phyloP scores from a whole-genome alignment of 805 yeast species.

The Metschnikowia aberdeeniae region DNA sequence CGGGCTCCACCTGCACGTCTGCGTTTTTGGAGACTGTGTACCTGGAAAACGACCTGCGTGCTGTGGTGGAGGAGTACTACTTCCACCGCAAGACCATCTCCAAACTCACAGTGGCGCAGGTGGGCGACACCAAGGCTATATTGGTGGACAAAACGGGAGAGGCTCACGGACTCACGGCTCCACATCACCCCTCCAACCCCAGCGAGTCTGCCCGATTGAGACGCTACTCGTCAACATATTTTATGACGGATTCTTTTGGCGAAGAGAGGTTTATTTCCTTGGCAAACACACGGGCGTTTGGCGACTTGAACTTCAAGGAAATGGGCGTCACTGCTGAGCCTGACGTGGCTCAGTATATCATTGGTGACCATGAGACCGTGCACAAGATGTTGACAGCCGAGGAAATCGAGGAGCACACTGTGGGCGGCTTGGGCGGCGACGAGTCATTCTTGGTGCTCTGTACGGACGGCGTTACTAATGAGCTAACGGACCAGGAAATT shows the following conservation, averaged over 20 bases:
- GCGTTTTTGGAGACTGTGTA: constrained; percentile 51
- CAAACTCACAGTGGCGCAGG: constrained; percentile 75
- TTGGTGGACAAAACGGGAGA: constrained; percentile 77
- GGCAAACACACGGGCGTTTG: constrained; percentile 93
- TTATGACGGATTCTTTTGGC: constrained; percentile 88
- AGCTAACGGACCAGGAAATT: constrained; percentile 83
- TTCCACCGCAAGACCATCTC: constrained; percentile 66
- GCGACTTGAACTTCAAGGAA: constrained; percentile 76
- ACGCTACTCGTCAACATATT: constrained; percentile 54
- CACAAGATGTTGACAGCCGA: constrained; percentile 35
- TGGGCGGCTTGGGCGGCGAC: constrained; percentile 65
- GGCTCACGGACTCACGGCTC: constrained; percentile 72
- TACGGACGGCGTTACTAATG: constrained; percentile 84
- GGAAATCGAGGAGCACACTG: constrained; percentile 33
- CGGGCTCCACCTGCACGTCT: constrained; percentile 76
- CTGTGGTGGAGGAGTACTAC: constrained; percentile 40
- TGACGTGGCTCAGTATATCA: constrained; percentile 63
- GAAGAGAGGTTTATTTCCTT: constrained; percentile 77
- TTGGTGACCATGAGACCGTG: constrained; percentile 50
- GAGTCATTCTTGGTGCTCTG: constrained; percentile 81
- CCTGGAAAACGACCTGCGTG: constrained; percentile 25
- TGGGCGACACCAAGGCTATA: constrained; percentile 88
- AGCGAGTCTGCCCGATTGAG: constrained; percentile 70
- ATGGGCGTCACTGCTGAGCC: constrained; percentile 93
- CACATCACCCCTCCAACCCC: constrained; percentile 86